Percentiles rank a stretch among this genome's conserved stretches.
Conservation (phyloP, 441 rosid genomes). For the Euphorbia celastroides region DNA sequence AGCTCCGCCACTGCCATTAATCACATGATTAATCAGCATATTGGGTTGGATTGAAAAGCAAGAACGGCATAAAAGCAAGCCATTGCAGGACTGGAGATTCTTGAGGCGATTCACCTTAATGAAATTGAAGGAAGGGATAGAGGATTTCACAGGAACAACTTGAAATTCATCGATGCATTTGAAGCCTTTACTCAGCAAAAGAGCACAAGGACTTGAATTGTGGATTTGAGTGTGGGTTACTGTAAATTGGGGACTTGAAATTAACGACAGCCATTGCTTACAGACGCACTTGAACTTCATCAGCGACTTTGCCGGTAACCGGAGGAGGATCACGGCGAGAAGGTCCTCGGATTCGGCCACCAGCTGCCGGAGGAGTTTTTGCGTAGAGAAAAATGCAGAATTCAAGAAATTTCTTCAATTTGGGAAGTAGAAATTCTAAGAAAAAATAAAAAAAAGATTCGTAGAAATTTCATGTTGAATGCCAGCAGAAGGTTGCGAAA, state of each 20-base stretch:
- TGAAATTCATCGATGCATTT: neutral
- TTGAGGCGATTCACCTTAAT: neutral
- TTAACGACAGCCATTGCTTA: neutral
- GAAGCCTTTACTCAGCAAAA: neutral
- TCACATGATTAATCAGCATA: too few relatives aligned
- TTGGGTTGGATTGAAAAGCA: neutral
- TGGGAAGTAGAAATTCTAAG: too few relatives aligned
- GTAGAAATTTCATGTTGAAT: too few relatives aligned
- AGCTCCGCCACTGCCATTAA: too few relatives aligned
- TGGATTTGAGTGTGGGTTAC: neutral
- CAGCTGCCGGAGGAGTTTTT: too few relatives aligned
- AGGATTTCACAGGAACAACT: neutral
- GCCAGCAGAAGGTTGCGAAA: too few relatives aligned
- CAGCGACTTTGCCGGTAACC: neutral
- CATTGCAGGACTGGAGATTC: constrained; percentile 31
- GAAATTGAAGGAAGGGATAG: neutral
- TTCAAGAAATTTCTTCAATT: too few relatives aligned
- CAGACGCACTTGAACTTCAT: neutral
- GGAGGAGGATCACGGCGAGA: neutral
- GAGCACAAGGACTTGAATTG: neutral
- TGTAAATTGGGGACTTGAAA: neutral
- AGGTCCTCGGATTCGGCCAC: neutral
- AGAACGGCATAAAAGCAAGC: constrained; percentile 31
- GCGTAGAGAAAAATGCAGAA: too few relatives aligned
- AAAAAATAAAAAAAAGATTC: too few relatives aligned